Conservation (phyloP, 331 rosid species). For the Malus hybrid region DNA sequence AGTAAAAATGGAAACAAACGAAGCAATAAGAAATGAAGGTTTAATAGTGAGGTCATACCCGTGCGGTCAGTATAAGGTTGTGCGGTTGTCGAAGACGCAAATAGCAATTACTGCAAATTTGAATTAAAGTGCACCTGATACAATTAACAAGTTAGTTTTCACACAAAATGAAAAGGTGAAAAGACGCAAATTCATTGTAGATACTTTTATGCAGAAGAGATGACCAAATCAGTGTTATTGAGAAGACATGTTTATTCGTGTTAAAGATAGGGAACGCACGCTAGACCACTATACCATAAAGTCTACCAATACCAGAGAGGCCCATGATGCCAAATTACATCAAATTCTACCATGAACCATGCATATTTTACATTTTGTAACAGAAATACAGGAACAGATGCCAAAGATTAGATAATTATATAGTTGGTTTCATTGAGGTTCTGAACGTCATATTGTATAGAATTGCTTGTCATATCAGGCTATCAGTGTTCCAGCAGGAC, state of each 20-base stretch:
- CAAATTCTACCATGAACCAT: neutral
- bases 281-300: too few species aligned
- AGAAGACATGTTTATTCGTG: neutral
- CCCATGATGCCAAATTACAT: neutral
- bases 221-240: neutral
- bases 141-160: neutral
- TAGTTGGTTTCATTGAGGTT: too few species aligned
- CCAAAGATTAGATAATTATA: too few species aligned
- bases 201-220: neutral
- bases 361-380: neutral
- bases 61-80: slow-evolving; percentile 88
- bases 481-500: too few species aligned
- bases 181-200: neutral
- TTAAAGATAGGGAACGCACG: neutral
- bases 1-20: too few species aligned
- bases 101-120: slow-evolving; percentile 88
- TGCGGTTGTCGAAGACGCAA: slow-evolving; percentile 97
- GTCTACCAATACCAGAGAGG: neutral
- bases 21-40: slow-evolving; percentile 11
- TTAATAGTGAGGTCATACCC: slow-evolving; percentile 47
- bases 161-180: too few species aligned
- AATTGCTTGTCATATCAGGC: too few species aligned
- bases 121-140: slow-evolving; percentile 80
- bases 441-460: too few species aligned
- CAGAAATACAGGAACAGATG: too few species aligned